Base-by-base conservation (phyloP, 139 green algal species). In the Micromonas commoda region DNA sequence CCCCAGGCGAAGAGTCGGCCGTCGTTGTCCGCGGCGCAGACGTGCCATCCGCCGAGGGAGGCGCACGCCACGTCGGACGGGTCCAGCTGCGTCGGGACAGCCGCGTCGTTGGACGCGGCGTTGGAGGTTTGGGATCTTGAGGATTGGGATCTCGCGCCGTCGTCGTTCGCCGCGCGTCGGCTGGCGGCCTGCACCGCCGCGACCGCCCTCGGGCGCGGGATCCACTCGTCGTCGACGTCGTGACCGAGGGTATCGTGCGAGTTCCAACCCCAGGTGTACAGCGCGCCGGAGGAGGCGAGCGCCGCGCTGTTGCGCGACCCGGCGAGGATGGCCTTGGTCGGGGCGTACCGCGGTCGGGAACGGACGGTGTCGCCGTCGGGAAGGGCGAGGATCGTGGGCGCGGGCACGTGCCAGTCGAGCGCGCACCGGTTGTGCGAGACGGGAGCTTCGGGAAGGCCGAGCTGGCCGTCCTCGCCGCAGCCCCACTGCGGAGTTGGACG, bases 261-360 rank as follows among this genome's bases (percentile, higher is more conserved):
- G 9, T 75, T 75, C 68, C 68, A 77, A 13, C 87, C 87, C 84
- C 85, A 91, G 1, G 73, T 73, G 67, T 84, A 91, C 57, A 89
- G 79, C 31, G 52, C 33, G 4, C 82, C 85, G 24, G 81, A 77
- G 0, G 0, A 3, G 0, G 80, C 81, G 3, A 88, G 38, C 21
- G 77, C 85, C 13, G 86, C 71, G 9, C 75, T 85, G 83, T 91
- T 85, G 5, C 61, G 65, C 5, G 29, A 53, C 5, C 86, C 86
- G 51, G 79, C 83, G 35, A 75, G 64, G 52, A 86, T 6, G 16
- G 45, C 45, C 45, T 57, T 57, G 16, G 9, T 57, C 45, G 45
- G 60, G 2, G 51, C 71, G 26, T 19, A 52, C 71, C 19, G 6
- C 60, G 21, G 6, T 5, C 4, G 16, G 60, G 60, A 68, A 13